Base-by-base conservation (phyloP, 176 grass and related monocot species). In the Zoysia pacifica region DNA sequence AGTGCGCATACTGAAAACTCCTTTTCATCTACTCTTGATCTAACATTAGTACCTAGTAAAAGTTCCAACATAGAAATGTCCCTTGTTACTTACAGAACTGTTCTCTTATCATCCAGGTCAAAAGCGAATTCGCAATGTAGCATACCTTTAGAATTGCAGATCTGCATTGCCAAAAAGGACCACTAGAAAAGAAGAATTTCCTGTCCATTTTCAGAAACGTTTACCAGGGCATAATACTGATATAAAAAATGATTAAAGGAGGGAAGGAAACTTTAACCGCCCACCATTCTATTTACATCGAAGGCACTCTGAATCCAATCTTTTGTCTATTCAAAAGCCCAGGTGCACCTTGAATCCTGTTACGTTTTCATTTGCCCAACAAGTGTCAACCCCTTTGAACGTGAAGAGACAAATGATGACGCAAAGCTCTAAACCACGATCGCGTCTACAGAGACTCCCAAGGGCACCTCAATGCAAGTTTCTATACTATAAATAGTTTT, bases 121-220 rank as follows among this genome's bases (percentile, higher is more conserved):
- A 76, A 76, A 76, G 40, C 11, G 28, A 28, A 28, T 28, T 28
- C 28, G 28, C 28, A 28, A 28, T 28, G 28, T 28, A 28, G 28
- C 28, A 28, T 28, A 28, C 28, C 28, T 28, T 28, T 28, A 28
- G 85, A 72, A 65, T 87, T 40, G 36, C 4, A 49, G 3, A 18
- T 40, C 16, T 70, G 58, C 40, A 82, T 77, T 77, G 66, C 58
- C 55, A 42, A 53, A 41, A 65, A 66, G 50, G 74, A 72, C 42
- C 58, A 73, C 49, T 1, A 39, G 9, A 56, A 77, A 72, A 46
- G 41, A 87, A 87, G 7, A 77, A 2, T 4, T 39, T 36, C 38
- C 48, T 66, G 49, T 41, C 18, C 18, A 66, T 42, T 47, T 62
- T 38, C 15, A 8, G 69, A 19, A 62, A 28, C 28, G 28, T 28